Evolutionary conservation across 1,139 yeast genomes (phyloP).

Genomic region (Protomyces arabidopsidicola): DNA sequence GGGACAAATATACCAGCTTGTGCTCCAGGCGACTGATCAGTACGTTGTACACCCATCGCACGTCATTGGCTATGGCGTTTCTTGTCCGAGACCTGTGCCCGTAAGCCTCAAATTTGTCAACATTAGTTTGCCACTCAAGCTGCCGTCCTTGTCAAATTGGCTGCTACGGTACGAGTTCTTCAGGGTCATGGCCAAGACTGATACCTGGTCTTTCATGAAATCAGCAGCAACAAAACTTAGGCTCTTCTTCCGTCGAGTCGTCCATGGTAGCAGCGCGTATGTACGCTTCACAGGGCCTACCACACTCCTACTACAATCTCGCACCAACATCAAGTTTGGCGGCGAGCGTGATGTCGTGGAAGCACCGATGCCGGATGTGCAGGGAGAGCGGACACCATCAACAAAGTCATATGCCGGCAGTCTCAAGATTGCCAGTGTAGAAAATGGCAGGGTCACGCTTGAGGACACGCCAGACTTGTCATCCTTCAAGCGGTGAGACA

Average conservation of each 20-base stretch:
- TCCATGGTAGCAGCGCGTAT: slow-evolving; percentile 33
- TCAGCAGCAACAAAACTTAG: not conserved
- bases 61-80: slow-evolving; percentile 40
- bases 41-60: slow-evolving; percentile 38
- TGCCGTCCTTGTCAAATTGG: slow-evolving; percentile 4
- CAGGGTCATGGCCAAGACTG: slow-evolving; percentile 29
- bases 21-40: slow-evolving; percentile 39
- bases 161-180: slow-evolving; percentile 4
- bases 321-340: slow-evolving; percentile 1
- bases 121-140: slow-evolving; percentile 9
- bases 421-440: slow-evolving; percentile 34
- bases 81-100: slow-evolving; percentile 25
- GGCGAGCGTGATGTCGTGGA: slow-evolving; percentile 24
- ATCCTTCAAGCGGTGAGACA: not conserved
- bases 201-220: slow-evolving; percentile 17
- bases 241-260: slow-evolving; percentile 26
- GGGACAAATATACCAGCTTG: slow-evolving; percentile 40
- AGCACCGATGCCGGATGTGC: slow-evolving; percentile 22
- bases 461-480: slow-evolving; percentile 24
- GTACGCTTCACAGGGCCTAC: slow-evolving; percentile 34
- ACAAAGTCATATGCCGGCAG: slow-evolving; percentile 26
- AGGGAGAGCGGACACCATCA: not conserved
- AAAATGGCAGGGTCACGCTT: slow-evolving; percentile 33
- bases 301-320: slow-evolving; percentile 33
- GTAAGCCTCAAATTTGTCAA: slow-evolving; percentile 1